Evolutionary conservation across 352 stramenopile genomes (phyloP), one percentile per base, ranked within the genome.

Genomic region (Globisporangium iwayamae): DNA sequence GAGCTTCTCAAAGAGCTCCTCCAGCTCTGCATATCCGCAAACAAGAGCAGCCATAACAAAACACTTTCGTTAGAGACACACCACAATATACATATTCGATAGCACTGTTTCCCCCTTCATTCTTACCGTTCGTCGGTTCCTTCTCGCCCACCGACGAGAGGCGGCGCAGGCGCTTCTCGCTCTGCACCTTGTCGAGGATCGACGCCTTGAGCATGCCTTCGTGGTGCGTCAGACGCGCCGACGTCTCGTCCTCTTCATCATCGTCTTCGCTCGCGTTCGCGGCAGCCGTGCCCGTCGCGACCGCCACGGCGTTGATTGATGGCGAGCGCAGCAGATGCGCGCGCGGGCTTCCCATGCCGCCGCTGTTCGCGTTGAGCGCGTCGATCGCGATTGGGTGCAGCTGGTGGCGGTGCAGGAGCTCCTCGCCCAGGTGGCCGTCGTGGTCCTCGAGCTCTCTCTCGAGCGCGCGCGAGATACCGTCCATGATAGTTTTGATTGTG

Each of bases 1-100:
- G 22, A 94, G 76, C 43, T 68, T 78, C 60, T 96, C 83, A 67
- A 96, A 96, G 22, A 96, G 70, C 56, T 85, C 79, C 47, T 75
- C 69, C 6, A 75, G 62, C 39, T 72, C 69, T 60, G 16, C 28
- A 56, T 62, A 32, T 41, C 2, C 50, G 53, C 32, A 32, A 32
- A 45, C 3, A 22, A 57, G 25, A 28, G 25, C 18, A 50, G 34
- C n/a, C 36, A 66, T 25, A 60, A 34, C 34, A 5, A 48, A 18
- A 13, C 2, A 55, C 6, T 10, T 41, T 13, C 9, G 10, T 51
- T 38, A 51, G 16, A 8, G 1, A 36, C 45, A 36, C 6, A n/a
- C 2, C n/a, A 18, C 13, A 48, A 43, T 18, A 56, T 34, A 22
- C 5, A 56, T 28, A 43, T 5, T 62, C 9, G 25, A 39, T 22